phyloP scores from a whole-genome alignment of 2,329 filamentous ascomycete genomes.

The Escovopsis sp. region DNA sequence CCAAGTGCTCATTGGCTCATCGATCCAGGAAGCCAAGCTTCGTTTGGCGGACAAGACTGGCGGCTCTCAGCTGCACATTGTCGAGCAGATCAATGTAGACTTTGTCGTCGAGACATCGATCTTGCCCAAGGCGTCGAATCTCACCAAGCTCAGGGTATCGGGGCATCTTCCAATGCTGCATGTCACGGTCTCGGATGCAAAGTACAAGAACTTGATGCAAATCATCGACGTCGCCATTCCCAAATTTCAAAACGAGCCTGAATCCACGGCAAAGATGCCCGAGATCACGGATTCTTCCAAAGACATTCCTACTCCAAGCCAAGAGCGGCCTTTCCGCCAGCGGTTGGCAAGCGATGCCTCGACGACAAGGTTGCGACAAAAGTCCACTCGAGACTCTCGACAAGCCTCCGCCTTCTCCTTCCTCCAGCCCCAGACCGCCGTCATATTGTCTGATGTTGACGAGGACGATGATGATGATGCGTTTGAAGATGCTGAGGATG shows the following conservation, averaged over 20 bases:
- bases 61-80: slow-evolving; percentile 65
- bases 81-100: slow-evolving; percentile 94
- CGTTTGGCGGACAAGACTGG: slow-evolving; percentile 58
- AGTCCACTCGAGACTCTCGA: slow-evolving; percentile 32
- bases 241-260: slow-evolving; percentile 43
- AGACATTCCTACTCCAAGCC: not conserved
- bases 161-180: slow-evolving; percentile 87
- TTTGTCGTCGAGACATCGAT: slow-evolving; percentile 96
- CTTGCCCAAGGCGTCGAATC: slow-evolving; percentile 82
- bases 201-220: slow-evolving; percentile 95
- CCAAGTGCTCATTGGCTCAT: slow-evolving; percentile 87
- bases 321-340: slow-evolving; percentile 20
- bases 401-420: slow-evolving; percentile 64
- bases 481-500: slow-evolving; percentile 53
- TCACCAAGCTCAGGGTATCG: slow-evolving; percentile 83
- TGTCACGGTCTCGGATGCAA: slow-evolving; percentile 80
- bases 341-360: slow-evolving; percentile 30
- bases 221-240: slow-evolving; percentile 92
- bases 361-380: slow-evolving; percentile 28
- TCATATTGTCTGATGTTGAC: slow-evolving; percentile 60
- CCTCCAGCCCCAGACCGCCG: slow-evolving; percentile 54
- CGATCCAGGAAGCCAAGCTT: slow-evolving; percentile 75
- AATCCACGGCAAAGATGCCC: slow-evolving; percentile 11
- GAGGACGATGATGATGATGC: slow-evolving; percentile 46
- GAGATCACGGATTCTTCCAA: slow-evolving; percentile 8